phyloP scores from a whole-genome alignment of 179 eudicot species.

The Camellia oleifera region DNA sequence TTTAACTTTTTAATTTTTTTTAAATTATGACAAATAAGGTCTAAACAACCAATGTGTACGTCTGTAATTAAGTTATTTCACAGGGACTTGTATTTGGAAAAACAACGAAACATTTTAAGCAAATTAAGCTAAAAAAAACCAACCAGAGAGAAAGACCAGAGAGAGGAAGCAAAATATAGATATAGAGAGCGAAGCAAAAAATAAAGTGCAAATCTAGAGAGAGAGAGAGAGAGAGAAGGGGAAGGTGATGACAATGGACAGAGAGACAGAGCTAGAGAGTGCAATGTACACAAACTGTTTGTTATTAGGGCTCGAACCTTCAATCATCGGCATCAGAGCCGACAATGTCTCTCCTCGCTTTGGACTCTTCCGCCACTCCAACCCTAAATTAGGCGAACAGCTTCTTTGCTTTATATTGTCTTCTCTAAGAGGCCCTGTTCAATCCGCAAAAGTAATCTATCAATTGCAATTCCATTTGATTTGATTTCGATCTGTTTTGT shows the following conservation, averaged over 20 bases:
- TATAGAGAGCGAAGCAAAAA: conserved; percentile 6
- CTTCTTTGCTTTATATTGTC: conserved; percentile 87
- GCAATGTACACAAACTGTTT: conserved; percentile 96
- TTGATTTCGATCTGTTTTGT: conserved; percentile 14
- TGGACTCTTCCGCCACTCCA: conserved; percentile 92
- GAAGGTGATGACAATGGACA: conserved; percentile 75
- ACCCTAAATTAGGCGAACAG: conserved; percentile 98
- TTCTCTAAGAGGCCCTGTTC: conserved; percentile 82
- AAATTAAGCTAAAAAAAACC: background rate
- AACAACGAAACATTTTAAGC: background rate
- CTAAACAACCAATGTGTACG: too few relatives aligned
- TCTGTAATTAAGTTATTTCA: background rate
- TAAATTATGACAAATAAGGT: too few relatives aligned
- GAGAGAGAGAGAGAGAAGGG: conserved; percentile 11
- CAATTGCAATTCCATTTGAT: background rate
- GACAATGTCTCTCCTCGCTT: conserved; percentile 65
- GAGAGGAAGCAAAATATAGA: background rate
- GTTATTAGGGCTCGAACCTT: conserved; percentile 85
- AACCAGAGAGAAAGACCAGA: background rate
- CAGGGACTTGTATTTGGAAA: conserved; percentile 16
- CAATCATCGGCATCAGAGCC: conserved; percentile 63
- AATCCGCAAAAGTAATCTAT: conserved; percentile 69
- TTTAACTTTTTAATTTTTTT: too few relatives aligned
- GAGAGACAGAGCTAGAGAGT: conserved; percentile 92
- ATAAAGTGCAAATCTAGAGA: background rate